Conservation (phyloP, 176 grass and related monocot genomes). For the Juncus inflexus region DNA sequence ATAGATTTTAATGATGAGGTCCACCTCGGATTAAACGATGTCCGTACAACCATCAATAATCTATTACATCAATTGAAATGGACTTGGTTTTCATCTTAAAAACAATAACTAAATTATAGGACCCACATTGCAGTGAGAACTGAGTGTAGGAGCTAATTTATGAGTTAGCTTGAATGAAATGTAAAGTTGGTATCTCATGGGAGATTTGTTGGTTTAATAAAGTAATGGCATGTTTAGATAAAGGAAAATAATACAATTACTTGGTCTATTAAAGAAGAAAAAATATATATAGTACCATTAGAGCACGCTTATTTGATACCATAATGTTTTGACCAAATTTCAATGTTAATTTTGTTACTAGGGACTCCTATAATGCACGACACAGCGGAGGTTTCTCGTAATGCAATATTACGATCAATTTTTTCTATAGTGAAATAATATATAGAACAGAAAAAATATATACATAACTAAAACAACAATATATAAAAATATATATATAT, state of each 20-base stretch:
- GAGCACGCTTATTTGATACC: constrained; percentile 18
- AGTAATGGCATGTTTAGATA: not conserved
- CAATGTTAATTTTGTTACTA: too few species aligned
- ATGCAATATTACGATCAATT: too few species aligned
- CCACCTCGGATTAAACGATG: constrained; percentile 18
- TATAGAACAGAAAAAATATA: too few species aligned
- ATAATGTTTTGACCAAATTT: too few species aligned
- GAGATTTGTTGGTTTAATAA: not conserved
- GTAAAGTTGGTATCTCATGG: too few species aligned
- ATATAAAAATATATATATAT: too few species aligned
- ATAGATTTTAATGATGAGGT: constrained; percentile 6
- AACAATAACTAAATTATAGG: not conserved
- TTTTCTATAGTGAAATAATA: too few species aligned
- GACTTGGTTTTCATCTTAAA: not conserved
- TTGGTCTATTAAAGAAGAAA: constrained; percentile 8
- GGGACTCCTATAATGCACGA: too few species aligned
- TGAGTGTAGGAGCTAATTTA: not conserved
- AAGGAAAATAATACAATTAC: constrained; percentile 12
- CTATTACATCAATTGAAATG: constrained; percentile 11
- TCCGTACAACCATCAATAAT: constrained; percentile 23
- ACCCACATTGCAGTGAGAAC: not conserved
- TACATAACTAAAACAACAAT: too few species aligned
- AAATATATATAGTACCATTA: constrained; percentile 8
- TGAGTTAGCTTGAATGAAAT: too few species aligned
- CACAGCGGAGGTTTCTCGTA: too few species aligned